These are phyloP conservation scores for Rhododendron molle DNA, from an alignment of 148 eudicot genomes.

Conservation along the genomic window DNA sequence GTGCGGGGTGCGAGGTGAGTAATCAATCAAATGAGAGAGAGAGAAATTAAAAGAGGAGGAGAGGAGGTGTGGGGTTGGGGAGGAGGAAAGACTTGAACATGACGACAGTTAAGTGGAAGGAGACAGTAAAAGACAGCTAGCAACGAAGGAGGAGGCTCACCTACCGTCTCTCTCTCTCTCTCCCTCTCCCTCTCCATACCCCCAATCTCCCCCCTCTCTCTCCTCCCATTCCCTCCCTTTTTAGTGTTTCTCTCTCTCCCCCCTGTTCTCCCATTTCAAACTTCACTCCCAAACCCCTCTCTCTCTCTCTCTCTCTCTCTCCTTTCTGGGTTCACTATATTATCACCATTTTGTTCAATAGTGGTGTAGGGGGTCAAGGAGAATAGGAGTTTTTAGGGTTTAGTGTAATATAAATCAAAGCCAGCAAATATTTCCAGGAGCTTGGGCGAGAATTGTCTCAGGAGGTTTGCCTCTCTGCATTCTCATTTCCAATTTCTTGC, in stretches of 20 bases:
- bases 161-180: not conserved
- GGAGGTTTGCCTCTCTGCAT: constrained; percentile 24
- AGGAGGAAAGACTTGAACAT: constrained; percentile 42
- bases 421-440: not conserved
- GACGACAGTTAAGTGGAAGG: constrained; percentile 32
- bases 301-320: constrained; percentile 1
- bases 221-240: not conserved
- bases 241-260: constrained; percentile 11
- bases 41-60: not conserved
- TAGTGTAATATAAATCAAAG: not conserved
- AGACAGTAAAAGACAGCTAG: constrained; percentile 35
- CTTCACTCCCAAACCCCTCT: not conserved
- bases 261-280: constrained; percentile 12
- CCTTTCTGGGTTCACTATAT: not conserved
- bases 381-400: not conserved
- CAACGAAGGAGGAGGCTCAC: constrained; percentile 33
- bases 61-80: constrained; percentile 1
- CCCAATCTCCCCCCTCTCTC: not conserved
- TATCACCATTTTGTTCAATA: not conserved
- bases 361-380: not conserved
- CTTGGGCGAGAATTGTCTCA: constrained; percentile 5
- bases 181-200: not conserved
- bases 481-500: not conserved
- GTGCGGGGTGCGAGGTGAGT: not conserved
- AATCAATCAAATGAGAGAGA: not conserved